Conservation (phyloP, 2,329 filamentous ascomycete genomes). For the Ophiosphaerella narmari region DNA sequence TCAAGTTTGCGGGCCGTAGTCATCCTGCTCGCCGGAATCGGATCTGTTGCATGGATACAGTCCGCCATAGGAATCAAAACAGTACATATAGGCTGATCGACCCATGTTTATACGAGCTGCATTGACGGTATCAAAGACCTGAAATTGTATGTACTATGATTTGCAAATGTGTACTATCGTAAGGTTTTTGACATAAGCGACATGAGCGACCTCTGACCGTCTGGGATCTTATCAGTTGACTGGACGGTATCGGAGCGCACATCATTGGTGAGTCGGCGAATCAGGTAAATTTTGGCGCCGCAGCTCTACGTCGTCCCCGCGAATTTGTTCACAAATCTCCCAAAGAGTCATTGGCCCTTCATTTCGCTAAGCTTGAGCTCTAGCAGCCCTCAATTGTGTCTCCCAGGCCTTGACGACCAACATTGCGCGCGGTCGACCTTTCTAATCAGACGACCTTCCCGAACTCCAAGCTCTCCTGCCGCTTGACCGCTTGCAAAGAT, state of each 20-base stretch:
- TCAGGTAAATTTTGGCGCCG: constrained; percentile 39
- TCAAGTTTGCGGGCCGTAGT: constrained; percentile 21
- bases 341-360: constrained; percentile 33
- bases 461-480: constrained; percentile 40
- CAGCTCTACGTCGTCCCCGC: constrained; percentile 40
- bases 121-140: background rate
- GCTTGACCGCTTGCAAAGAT: constrained; percentile 40
- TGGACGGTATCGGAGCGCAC: constrained; percentile 37
- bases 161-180: background rate
- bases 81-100: too few relatives aligned
- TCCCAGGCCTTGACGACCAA: constrained; percentile 22
- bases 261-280: constrained; percentile 30
- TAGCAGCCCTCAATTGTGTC: constrained; percentile 37
- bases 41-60: constrained; percentile 11
- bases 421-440: constrained; percentile 23
- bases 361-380: constrained; percentile 35
- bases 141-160: background rate
- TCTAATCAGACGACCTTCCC: constrained; percentile 19
- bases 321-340: constrained; percentile 31
- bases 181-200: background rate
- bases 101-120: too few relatives aligned
- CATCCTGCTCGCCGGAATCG: constrained; percentile 26
- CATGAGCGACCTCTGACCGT: constrained; percentile 8
- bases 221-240: constrained; percentile 29
- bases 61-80: background rate